phyloP scores from a whole-genome alignment of 1,284 basidiomycete species.

The Mycosarcoma mackinlayi region DNA sequence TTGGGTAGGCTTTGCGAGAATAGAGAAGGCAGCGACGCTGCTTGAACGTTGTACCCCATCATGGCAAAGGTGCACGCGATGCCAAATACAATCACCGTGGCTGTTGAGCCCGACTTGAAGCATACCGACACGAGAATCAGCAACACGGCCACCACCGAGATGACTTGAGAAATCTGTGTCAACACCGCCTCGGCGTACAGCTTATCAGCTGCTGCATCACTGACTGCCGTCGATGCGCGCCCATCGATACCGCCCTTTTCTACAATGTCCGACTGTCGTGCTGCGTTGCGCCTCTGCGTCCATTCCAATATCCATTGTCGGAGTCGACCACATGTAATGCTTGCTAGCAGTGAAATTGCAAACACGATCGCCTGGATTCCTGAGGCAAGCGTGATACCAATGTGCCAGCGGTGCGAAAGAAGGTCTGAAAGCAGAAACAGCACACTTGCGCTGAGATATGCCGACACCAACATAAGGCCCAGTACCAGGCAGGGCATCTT shows the following conservation, averaged over 20 bases:
- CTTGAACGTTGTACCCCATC: slow-evolving; percentile 18
- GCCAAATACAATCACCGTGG: slow-evolving; percentile 5
- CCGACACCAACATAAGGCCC: slow-evolving; percentile 16
- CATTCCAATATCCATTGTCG: slow-evolving; percentile 1
- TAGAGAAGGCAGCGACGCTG: slow-evolving; percentile 15
- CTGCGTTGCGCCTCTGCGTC: not conserved
- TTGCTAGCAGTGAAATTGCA: slow-evolving; percentile 8
- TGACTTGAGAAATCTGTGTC: slow-evolving; percentile 12
- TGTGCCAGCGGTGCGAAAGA: slow-evolving; percentile 12
- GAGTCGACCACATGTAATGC: slow-evolving; percentile 9
- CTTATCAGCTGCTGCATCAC: not conserved
- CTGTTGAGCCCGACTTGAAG: slow-evolving; percentile 1
- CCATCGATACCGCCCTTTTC: not conserved
- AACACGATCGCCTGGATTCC: slow-evolving; percentile 20
- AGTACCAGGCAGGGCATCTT: slow-evolving; percentile 10
- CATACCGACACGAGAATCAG: slow-evolving; percentile 5
- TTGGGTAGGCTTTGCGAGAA: slow-evolving; percentile 18
- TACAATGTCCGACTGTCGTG: not conserved
- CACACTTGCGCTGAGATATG: slow-evolving; percentile 13
- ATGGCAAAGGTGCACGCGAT: slow-evolving; percentile 14
- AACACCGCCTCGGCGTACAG: slow-evolving; percentile 8
- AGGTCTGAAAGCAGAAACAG: slow-evolving; percentile 16
- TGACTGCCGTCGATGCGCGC: too few species aligned
- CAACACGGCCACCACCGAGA: slow-evolving; percentile 3
- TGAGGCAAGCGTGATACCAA: slow-evolving; percentile 14